Base-by-base conservation (phyloP, 495 filamentous ascomycete species). In the Penicillium paxilli region DNA sequence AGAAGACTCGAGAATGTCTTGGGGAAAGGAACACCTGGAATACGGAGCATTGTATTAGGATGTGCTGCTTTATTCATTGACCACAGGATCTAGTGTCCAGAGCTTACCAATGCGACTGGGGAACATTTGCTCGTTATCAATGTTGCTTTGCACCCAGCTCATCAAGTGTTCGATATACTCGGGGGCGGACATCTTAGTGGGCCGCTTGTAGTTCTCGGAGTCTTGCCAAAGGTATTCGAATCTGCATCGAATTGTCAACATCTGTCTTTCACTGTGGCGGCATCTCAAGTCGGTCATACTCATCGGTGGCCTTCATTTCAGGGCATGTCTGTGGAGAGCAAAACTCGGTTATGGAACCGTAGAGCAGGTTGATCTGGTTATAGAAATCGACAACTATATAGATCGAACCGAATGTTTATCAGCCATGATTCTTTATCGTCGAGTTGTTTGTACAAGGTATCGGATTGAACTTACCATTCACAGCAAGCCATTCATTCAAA, bases 181-280 rank as follows among this genome's bases (percentile, higher is more conserved):
- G 10, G 94, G 94, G 16, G 94, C 94, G 4, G 93, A 84, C 91
- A 98, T 96, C 77, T 98, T 97, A 32, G 94, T 98, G 10, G 94
- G 94, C 23, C 89, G 86, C 76, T 94, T 94, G 80, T 85, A 98
- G 65, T 88, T 87, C 63, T 94, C 90, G 25, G 79, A 86, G 72
- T 98, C 94, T 74, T 98, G 94, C 94, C 94, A 98, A 45, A 98
- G 85, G 67, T 98, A 98, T 71, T 98, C 94, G 70, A 98, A 98
- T 62, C 90, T 93, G 44, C 10, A 53, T 24, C 9, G 22, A 28
- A 19, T 22, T 35, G 44, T 48, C 16, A 54, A 32, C 21, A 45
- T 9, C 12, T 10, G 51, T 53, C 41, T 51, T 45, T 11, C 25
- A 41, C 41, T 12, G 16, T 4, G 4, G 16, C 21, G 25, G 26